Base-by-base conservation (phyloP, 768 basidiomycete genomes). In the Boletus huronensis region DNA sequence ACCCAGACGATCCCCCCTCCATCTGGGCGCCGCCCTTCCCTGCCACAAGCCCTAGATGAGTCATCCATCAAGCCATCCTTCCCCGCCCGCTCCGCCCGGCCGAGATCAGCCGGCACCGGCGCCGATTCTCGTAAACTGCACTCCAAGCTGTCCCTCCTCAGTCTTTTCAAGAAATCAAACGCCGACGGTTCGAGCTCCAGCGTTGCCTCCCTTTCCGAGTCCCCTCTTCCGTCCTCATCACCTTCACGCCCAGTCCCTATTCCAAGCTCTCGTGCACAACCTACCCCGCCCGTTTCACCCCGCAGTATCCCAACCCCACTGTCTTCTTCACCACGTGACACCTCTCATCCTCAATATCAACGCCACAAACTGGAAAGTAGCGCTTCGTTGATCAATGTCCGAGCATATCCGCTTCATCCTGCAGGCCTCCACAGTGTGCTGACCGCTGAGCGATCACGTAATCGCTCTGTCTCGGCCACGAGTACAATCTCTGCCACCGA, bases 131-230 rank as follows among this genome's bases (percentile, higher is more conserved):
- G 72, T 50, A 84, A 76, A 61, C 69, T 88, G 5, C 79, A 79
- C 26, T 83, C 84, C 69, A 91, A 91, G 68, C 80, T 88, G 53
- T 90, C 88, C 23, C 73, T 91, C 50, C 74, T 90, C 58, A 84
- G 81, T 60, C 75, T 90, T 16, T 90, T 90, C 75, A 86, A 82
- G 77, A 87, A 85, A 71, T 56, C 74, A 0, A 75, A 72, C 13
- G 77, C 68, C 13, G 76, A 73, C 32, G 67, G 71, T 26, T 72
- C 70, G 6, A 59, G 60, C 43, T 70, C 69, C 11, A 70, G 77
- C 72, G 47, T 74, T 65, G 54, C 65, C 54, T 64, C 69, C 13
- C 58, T 58, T 19, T 60, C 73, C n/a, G 66, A 71, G 46, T 62
- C 64, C 10, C 63, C 64, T n/a, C 62, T 54, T 31, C 66, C 59